These are phyloP conservation scores for Leishmania lainsoni DNA, from an alignment of 208 protist genomes.

Conservation along the genomic window DNA sequence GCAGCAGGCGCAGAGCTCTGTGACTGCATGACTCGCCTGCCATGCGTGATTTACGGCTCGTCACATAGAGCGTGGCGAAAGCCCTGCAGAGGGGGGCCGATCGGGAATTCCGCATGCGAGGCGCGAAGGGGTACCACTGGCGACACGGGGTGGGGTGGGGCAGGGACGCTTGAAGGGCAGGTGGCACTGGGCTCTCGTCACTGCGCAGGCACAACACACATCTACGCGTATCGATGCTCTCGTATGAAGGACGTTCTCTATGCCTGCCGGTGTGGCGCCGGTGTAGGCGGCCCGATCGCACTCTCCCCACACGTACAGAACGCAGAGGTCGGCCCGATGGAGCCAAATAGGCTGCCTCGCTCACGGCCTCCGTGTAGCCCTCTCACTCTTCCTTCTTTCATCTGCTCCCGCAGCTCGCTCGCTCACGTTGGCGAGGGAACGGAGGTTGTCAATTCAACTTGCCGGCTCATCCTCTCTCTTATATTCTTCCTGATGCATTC, in stretches of 20 bases:
- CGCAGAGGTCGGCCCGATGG: not conserved
- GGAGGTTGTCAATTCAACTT: not conserved
- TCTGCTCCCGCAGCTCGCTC: not conserved
- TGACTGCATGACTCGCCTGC: not conserved
- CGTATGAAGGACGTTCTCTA: not conserved
- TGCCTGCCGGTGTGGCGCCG: not conserved
- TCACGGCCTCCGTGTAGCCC: not conserved
- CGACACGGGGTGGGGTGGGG: not conserved
- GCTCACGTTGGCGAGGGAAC: not conserved
- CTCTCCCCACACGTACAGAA: not conserved
- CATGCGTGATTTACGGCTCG: not conserved
- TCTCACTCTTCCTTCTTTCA: not conserved
- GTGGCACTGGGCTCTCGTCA: no score
- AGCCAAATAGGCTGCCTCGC: not conserved
- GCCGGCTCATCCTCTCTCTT: not conserved
- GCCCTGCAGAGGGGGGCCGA: not conserved
- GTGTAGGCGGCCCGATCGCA: not conserved
- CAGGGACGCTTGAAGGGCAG: not conserved
- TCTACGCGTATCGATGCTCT: not conserved
- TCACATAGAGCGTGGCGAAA: not conserved
- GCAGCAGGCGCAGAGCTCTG: no score
- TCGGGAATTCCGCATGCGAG: not conserved
- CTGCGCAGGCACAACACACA: not conserved
- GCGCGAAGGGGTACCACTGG: not conserved
- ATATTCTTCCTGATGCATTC: not conserved